Base-by-base conservation (phyloP, 2,329 filamentous ascomycete species). In the Cladosporium sp. region DNA sequence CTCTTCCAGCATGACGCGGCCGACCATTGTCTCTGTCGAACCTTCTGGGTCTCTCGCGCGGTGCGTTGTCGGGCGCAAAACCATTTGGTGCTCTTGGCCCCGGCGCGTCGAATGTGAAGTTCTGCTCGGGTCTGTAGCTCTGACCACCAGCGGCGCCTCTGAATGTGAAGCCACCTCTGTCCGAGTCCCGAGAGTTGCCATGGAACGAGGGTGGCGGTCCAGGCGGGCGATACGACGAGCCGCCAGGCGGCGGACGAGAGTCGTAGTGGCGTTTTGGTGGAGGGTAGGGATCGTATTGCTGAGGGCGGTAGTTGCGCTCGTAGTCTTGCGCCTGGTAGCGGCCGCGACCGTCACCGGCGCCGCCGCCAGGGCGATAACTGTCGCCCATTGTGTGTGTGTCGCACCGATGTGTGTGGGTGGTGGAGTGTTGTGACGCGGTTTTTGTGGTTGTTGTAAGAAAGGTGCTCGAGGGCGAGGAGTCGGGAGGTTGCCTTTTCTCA, bases 51-150 rank as follows among this genome's bases (percentile, higher is more conserved):
- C 63, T 56, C 8, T 65, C 57, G 32, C 30, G 63, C 7, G 34
- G 36, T 16, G 53, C 46, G 10, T n/a, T 21, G 11, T 65, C 54
- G 4, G 63, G 63, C 32, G 57, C 49, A 25, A 65, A 64, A 28
- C 53, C 53, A 32, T 63, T 63, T 25, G 62, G 62, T 23, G 63
- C 58, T 23, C 34, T 54, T 14, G 56, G 57, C 23, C 58, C 58
- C 30, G 56, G 56, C 6, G 63, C 63, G 21, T 48, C 23, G 57
- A 65, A 65, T 3, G 57, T 65, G 63, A 65, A 65, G 46, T 61
- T 36, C 28, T 65, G 39, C 49, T 65, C 46, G 21, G 57, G 63
- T 16, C 63, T 48, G 28, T 60, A 58, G 34, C 57, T 61, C n/a
- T 65, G 49, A 18, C 49, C 43, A 32, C 56, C 46, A 23, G 63